These are phyloP conservation scores for Cyberlindnera sargentensis DNA, from an alignment of 805 yeast genomes.

Conservation along the genomic window DNA sequence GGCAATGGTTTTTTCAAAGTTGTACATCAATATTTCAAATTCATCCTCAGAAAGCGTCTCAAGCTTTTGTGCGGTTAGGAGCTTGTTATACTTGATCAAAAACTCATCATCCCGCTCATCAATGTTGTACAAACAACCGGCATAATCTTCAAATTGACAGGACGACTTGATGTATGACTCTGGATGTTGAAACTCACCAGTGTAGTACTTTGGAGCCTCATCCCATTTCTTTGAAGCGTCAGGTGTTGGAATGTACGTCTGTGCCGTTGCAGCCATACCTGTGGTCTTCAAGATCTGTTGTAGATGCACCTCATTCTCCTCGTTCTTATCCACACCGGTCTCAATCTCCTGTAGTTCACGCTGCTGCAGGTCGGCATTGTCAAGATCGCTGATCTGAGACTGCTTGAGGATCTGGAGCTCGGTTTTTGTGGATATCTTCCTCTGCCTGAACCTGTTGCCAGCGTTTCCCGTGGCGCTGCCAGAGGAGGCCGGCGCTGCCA, in stretches of 20 bases:
- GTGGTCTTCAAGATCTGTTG: constrained; percentile 86
- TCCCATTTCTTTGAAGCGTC: constrained; percentile 83
- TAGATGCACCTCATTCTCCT: constrained; percentile 94
- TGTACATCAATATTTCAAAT: constrained; percentile 71
- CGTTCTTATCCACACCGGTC: constrained; percentile 97
- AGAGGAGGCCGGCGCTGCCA: too few relatives aligned
- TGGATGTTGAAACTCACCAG: constrained; percentile 62
- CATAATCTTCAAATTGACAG: constrained; percentile 93
- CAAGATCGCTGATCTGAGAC: constrained; percentile 73
- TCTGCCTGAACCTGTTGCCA: constrained; percentile 67
- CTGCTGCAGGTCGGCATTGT: constrained; percentile 63
- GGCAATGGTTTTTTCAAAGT: constrained; percentile 64
- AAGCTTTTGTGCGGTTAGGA: constrained; percentile 12
- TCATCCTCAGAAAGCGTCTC: constrained; percentile 65
- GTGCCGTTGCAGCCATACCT: constrained; percentile 49
- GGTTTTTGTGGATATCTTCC: constrained; percentile 91
- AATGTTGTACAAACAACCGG: constrained; percentile 80
- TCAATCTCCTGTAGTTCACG: constrained; percentile 86
- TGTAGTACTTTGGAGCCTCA: constrained; percentile 68
- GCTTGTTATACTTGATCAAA: constrained; percentile 36
- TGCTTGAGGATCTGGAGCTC: constrained; percentile 71
- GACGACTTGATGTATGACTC: constrained; percentile 79
- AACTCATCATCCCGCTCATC: constrained; percentile 83
- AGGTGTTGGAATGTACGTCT: constrained; percentile 75
- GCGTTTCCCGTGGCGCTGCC: constrained; percentile 10